Evolutionary conservation across 805 yeast genomes (phyloP).

Genomic region (Lachancea sp.): DNA sequence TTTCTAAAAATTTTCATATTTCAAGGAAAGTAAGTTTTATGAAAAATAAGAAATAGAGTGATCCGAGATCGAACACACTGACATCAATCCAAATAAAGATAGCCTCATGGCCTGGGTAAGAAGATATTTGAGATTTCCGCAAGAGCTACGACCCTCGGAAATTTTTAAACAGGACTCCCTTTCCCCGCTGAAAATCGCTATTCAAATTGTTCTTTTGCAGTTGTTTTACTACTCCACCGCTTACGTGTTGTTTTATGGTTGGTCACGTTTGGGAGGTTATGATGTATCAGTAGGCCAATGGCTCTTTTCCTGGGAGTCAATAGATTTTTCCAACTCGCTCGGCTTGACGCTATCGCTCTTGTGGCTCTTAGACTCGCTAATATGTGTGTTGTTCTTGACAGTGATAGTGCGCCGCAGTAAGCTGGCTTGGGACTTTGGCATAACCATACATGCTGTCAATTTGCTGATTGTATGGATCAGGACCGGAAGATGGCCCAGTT

Average conservation of each 20-base stretch:
- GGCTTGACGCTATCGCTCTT: conserved; percentile 68
- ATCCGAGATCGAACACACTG: not conserved
- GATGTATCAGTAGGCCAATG: conserved; percentile 53
- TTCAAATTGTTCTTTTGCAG: conserved; percentile 76
- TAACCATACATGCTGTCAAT: conserved; percentile 85
- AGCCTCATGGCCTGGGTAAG: conserved; percentile 21
- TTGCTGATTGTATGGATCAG: conserved; percentile 61
- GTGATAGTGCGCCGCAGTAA: conserved; percentile 87
- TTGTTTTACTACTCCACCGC: conserved; percentile 74
- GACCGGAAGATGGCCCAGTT: conserved; percentile 62
- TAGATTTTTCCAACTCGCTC: conserved; percentile 67
- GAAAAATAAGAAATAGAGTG: not conserved
- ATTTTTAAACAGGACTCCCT: conserved; percentile 38
- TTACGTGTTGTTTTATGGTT: conserved; percentile 52
- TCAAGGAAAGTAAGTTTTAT: not conserved
- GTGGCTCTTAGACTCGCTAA: conserved; percentile 79
- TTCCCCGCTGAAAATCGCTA: conserved; percentile 52
- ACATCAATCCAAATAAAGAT: not conserved
- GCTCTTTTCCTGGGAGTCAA: conserved; percentile 75
- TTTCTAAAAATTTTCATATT: conserved; percentile 7
- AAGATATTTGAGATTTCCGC: conserved; percentile 28
- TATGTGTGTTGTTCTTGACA: conserved; percentile 80
- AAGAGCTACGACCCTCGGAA: conserved; percentile 26
- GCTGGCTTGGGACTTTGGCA: conserved; percentile 91
- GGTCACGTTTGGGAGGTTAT: conserved; percentile 66